phyloP scores from a whole-genome alignment of 371 early-diverging fungal genomes.

The Funneliformis caledonium region DNA sequence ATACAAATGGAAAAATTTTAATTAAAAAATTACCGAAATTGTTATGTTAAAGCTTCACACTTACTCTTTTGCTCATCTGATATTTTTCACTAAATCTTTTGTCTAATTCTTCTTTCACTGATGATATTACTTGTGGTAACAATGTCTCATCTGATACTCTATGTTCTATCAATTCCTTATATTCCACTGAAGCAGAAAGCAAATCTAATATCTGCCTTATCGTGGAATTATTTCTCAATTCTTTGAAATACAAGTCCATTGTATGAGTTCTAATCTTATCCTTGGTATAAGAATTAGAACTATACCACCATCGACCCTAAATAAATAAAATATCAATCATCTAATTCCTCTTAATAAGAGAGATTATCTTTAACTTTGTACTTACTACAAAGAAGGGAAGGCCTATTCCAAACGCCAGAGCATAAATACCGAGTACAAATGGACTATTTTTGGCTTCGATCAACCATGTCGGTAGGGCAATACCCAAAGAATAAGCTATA shows the following conservation, averaged over 20 bases:
- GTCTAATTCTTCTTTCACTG: conserved; percentile 65
- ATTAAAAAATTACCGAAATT: not conserved
- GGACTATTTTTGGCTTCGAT: conserved; percentile 84
- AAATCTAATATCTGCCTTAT: conserved; percentile 60
- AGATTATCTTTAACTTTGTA: conserved; percentile 15
- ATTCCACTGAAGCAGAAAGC: conserved; percentile 73
- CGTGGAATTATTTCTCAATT: conserved; percentile 77
- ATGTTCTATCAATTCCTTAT: conserved; percentile 60
- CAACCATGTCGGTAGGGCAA: conserved; percentile 91
- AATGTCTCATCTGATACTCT: conserved; percentile 59
- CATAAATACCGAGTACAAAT: conserved; percentile 79
- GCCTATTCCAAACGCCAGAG: conserved; percentile 83
- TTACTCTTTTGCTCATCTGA: conserved; percentile 52
- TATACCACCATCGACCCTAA: conserved; percentile 93
- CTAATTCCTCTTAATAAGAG: not conserved
- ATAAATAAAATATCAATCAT: not conserved
- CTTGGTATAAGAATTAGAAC: conserved; percentile 83
- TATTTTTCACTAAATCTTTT: conserved; percentile 63
- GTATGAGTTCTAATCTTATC: conserved; percentile 86
- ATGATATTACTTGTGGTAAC: conserved; percentile 55
- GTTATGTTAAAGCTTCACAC: not conserved
- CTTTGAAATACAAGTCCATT: conserved; percentile 90
- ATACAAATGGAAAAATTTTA: not conserved
- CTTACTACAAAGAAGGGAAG: conserved; percentile 83
- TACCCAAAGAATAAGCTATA: conserved; percentile 82